These are phyloP conservation scores for Kazachstania viticola DNA, from an alignment of 805 yeast genomes.

Conservation along the genomic window DNA sequence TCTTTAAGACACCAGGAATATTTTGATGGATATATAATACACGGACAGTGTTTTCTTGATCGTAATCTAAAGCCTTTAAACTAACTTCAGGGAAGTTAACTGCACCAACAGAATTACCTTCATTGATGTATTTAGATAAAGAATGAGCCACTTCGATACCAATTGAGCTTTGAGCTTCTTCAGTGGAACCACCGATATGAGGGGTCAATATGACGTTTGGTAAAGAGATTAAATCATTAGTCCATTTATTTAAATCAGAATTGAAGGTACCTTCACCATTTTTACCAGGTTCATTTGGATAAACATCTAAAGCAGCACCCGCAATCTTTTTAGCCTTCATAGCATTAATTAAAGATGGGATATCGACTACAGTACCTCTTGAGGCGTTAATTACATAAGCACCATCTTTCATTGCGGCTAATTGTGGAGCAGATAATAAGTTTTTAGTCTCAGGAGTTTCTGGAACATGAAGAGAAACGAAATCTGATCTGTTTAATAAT, in stretches of 20 bases:
- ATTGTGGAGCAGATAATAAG: conserved; percentile 79
- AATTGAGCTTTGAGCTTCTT: conserved; percentile 96
- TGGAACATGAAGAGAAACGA: conserved; percentile 89
- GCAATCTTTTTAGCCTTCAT: conserved; percentile 89
- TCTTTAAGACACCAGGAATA: conserved; percentile 96
- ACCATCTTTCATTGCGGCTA: conserved; percentile 94
- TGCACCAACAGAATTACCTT: conserved; percentile 89
- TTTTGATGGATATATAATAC: conserved; percentile 93
- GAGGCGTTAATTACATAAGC: conserved; percentile 90
- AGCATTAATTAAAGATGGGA: conserved; percentile 86
- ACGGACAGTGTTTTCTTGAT: conserved; percentile 81
- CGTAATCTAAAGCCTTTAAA: conserved; percentile 75
- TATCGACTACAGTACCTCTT: conserved; percentile 95
- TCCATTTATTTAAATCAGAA: conserved; percentile 69
- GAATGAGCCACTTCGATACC: conserved; percentile 91
- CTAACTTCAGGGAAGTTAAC: conserved; percentile 98
- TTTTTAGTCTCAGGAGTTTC: conserved; percentile 87
- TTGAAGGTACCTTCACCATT: conserved; percentile 77
- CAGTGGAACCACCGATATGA: conserved; percentile 98
- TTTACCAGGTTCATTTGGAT: conserved; percentile 94
- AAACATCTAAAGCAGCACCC: conserved; percentile 95
- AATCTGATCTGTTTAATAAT: conserved; percentile 70
- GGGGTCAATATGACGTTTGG: conserved; percentile 91
- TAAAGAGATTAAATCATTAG: conserved; percentile 66
- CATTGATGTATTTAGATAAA: conserved; percentile 83